Evolutionary conservation across 768 basidiomycete species (phyloP), one percentile per base, ranked within the genome.

Genomic region (Naganishia friedmannii): DNA sequence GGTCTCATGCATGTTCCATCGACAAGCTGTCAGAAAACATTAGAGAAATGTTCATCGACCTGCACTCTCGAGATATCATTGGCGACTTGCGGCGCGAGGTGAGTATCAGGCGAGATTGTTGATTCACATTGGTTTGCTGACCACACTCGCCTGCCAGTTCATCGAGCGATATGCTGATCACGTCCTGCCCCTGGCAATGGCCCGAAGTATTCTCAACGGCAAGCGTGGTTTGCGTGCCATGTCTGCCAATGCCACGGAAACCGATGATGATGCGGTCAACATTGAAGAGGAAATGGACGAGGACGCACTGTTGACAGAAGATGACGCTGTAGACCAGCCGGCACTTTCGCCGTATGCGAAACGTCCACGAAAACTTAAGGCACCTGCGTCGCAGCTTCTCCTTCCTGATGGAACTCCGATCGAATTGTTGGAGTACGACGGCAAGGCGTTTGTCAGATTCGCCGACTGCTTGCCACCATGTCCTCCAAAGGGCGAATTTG

Each of bases 1-100:
- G 96, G 96, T 97, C 95, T 3, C 96, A 99, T 77, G 90, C 96
- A 0, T 86, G 83, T 54, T 86, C 85, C 73, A 89, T 97, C 66
- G 91, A 96, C 81, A 82, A 87, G 65, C 95, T 98, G 93, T 90
- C 92, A 0, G 84, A 84, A 56, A 85, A 90, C 74, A 95, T 98
- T 75, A 89, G 95, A 32, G 90, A 94, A 53, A 92, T 91, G 0
- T 99, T 99, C 80, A 90, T 98, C 69, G 87, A 89, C 0, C 85
- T 98, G 19, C 95, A 99, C 81, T 89, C 89, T 21, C 89, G 90
- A 9, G 89, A 94, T 78, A 87, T 98, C 9, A 86, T 98, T 6
- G 82, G 82, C 26, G 87, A 86, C 74, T 86, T 98, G 0, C 83
- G 87, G 8, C 79, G 83, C 2, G 94, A 97, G 87, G 91, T 91